A percentile compares a stretch with the other conserved stretches of the same genome.
These are phyloP conservation scores for Aureobasidium sp. DNA, from an alignment of 2,329 filamentous ascomycete species.

Conservation along the genomic window DNA sequence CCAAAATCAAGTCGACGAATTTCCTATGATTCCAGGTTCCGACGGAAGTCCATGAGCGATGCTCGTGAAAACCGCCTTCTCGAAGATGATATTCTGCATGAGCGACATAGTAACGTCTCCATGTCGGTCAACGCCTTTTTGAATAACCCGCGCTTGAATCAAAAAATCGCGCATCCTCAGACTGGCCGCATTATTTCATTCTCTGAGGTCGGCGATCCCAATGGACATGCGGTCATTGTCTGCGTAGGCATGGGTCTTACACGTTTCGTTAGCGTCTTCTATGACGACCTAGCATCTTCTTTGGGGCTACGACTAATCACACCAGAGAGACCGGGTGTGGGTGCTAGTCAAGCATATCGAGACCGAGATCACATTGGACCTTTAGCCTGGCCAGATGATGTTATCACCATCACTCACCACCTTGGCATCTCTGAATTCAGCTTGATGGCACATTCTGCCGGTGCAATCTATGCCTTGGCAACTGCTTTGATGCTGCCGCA, in stretches of 20 bases:
- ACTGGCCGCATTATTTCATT: constrained; percentile 88
- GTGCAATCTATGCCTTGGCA: constrained; percentile 94
- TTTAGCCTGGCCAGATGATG: constrained; percentile 88
- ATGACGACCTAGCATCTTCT: constrained; percentile 87
- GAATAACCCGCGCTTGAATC: constrained; percentile 73
- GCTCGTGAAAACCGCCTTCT: constrained; percentile 31
- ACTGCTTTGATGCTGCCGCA: constrained; percentile 94
- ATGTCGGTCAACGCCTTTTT: constrained; percentile 81
- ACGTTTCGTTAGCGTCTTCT: constrained; percentile 92
- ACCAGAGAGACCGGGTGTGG: constrained; percentile 86
- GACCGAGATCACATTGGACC: constrained; percentile 73
- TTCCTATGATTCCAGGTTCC: constrained; percentile 19
- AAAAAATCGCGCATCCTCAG: constrained; percentile 78
- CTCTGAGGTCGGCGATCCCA: constrained; percentile 88
- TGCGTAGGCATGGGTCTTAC: constrained; percentile 98
- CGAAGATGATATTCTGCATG: constrained; percentile 27
- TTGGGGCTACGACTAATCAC: constrained; percentile 87
- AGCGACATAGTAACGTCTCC: constrained; percentile 78
- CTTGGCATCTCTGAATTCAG: constrained; percentile 94
- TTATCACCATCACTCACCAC: constrained; percentile 85
- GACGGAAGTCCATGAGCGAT: constrained; percentile 29
- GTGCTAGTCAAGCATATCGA: constrained; percentile 78
- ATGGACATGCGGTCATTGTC: constrained; percentile 88
- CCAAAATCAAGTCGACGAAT: neutral
- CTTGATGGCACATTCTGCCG: constrained; percentile 89